Evolutionary conservation across 2,329 filamentous ascomycete species (phyloP).

Genomic region (Trichoderma endophyticum): DNA sequence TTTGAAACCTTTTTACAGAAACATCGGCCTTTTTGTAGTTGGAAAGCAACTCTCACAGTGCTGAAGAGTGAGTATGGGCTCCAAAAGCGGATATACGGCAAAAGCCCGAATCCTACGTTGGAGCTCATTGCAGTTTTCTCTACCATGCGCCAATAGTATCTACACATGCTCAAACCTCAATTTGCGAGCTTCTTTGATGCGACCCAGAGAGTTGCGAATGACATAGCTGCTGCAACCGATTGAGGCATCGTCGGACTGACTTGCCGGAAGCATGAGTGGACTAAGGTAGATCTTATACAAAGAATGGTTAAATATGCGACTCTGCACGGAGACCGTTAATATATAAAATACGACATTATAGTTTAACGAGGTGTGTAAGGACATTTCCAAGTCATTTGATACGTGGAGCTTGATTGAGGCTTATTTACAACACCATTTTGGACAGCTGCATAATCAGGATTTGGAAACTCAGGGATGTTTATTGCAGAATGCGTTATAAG

Average conservation of each 20-base stretch:
- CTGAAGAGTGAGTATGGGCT: not conserved
- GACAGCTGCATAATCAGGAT: not conserved
- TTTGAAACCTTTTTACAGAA: rapidly evolving
- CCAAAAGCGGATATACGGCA: not conserved
- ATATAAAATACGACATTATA: not conserved
- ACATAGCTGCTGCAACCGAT: not conserved
- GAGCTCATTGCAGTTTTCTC: not conserved
- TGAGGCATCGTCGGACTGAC: not conserved
- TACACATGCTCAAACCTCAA: not conserved
- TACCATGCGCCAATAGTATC: not conserved
- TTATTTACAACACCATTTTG: not conserved
- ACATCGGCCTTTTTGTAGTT: not conserved
- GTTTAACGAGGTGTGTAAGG: not conserved
- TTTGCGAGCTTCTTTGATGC: not conserved
- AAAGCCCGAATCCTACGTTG: not conserved
- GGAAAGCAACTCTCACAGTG: not conserved
- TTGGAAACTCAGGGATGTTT: not conserved
- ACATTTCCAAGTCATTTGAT: not conserved
- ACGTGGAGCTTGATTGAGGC: not conserved
- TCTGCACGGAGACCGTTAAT: not conserved
- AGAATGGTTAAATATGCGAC: not conserved
- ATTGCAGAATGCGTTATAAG: not conserved
- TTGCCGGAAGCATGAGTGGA: not conserved
- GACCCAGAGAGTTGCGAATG: not conserved
- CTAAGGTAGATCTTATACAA: not conserved